A percentile compares a stretch with the other conserved stretches of the same genome.
phyloP scores from a whole-genome alignment of 1,284 basidiomycete species.

The Cutaneotrichosporon spelunceum region DNA sequence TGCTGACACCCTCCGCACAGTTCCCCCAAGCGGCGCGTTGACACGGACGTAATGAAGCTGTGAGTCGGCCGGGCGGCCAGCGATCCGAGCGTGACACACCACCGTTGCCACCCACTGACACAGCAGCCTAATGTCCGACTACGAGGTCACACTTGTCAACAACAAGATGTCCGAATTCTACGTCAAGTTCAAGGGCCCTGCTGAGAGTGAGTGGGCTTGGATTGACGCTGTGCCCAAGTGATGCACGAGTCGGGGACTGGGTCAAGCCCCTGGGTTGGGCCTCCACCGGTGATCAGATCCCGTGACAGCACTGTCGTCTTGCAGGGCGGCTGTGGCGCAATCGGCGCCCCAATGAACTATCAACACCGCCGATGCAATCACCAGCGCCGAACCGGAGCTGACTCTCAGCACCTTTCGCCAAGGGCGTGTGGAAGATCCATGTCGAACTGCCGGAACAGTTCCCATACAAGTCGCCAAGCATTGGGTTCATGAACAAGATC shows the following conservation, averaged over 20 bases:
- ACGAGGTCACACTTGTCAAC: conserved; percentile 93
- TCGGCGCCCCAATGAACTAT: neutral
- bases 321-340: conserved; percentile 1
- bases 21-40: conserved; percentile 86
- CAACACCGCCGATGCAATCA: neutral
- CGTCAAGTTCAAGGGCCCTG: conserved; percentile 89
- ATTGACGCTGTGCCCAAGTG: neutral
- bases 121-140: conserved; percentile 87
- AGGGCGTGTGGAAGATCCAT: conserved; percentile 98
- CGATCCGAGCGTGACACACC: neutral
- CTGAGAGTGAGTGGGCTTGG: conserved; percentile 70
- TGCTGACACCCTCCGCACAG: conserved; percentile 50
- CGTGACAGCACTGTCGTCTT: conserved; percentile 4
- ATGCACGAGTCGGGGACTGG: neutral
- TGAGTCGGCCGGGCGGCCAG: conserved; percentile 53
- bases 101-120: conserved; percentile 18
- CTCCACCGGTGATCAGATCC: conserved; percentile 3
- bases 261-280: neutral
- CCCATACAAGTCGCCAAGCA: conserved; percentile 97
- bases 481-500: conserved; percentile 99
- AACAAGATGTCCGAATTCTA: conserved; percentile 99
- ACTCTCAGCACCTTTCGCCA: conserved; percentile 80
- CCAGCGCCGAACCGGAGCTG: conserved; percentile 7
- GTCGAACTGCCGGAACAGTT: conserved; percentile 99
- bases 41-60: conserved; percentile 99